Conservation (phyloP, 768 basidiomycete species). For the Calocybe indica region DNA sequence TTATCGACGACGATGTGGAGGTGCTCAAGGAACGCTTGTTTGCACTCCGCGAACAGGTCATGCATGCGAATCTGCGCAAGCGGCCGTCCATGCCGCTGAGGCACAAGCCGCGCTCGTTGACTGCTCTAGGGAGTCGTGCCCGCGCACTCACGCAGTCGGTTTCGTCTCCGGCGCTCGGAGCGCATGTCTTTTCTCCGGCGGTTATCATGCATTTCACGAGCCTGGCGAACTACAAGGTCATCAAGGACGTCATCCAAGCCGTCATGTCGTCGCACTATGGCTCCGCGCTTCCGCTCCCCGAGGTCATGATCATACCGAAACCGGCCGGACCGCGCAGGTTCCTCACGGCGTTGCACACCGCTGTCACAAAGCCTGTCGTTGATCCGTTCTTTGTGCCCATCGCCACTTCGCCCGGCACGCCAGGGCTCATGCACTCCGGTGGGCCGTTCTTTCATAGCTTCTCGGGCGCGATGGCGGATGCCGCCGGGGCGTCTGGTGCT, state of each 20-base stretch:
- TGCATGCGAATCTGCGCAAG: slow-evolving; percentile 41
- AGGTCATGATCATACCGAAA: slow-evolving; percentile 96
- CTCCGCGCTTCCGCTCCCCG: slow-evolving; percentile 53
- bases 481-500: slow-evolving; percentile 37
- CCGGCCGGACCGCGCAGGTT: slow-evolving; percentile 93
- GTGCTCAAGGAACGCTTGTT: slow-evolving; percentile 73
- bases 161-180: slow-evolving; percentile 12
- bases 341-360: slow-evolving; percentile 88
- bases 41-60: slow-evolving; percentile 48
- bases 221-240: slow-evolving; percentile 79
- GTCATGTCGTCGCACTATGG: slow-evolving; percentile 43
- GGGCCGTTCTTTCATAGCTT: slow-evolving; percentile 38
- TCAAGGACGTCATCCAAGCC: slow-evolving; percentile 81
- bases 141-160: slow-evolving; percentile 29
- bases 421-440: slow-evolving; percentile 40
- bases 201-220: slow-evolving; percentile 91
- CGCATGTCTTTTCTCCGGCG: slow-evolving; percentile 16
- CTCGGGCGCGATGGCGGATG: slow-evolving; percentile 12
- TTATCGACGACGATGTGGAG: slow-evolving; percentile 89
- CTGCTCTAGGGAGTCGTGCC: slow-evolving; percentile 67
- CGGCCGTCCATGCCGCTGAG: slow-evolving; percentile 62
- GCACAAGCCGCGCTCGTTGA: slow-evolving; percentile 68
- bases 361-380: slow-evolving; percentile 76
- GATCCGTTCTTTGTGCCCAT: slow-evolving; percentile 95
- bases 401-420: slow-evolving; percentile 83